These are phyloP conservation scores for Retiboletus flavoniger DNA, from an alignment of 1,284 basidiomycete genomes.

Conservation along the genomic window DNA sequence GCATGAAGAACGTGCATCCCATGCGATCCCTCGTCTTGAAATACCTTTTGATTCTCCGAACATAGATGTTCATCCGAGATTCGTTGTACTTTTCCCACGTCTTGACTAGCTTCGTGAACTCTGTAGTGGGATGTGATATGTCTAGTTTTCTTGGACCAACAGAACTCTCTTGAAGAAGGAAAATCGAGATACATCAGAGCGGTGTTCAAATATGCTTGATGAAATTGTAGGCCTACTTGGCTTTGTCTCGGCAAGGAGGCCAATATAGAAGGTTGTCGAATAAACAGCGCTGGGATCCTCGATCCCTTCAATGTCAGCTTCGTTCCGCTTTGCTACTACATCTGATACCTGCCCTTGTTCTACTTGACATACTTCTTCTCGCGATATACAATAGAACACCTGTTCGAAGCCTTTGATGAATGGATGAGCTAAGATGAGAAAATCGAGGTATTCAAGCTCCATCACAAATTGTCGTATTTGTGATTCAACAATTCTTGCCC, in stretches of 20 bases:
- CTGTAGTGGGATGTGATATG: conserved; percentile 94
- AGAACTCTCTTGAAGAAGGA: conserved; percentile 53
- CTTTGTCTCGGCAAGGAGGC: conserved; percentile 89
- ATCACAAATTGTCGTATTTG: conserved; percentile 93
- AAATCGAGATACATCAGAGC: conserved; percentile 22
- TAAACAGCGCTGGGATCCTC: conserved; percentile 79
- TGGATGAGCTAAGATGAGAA: conserved; percentile 90
- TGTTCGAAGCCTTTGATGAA: conserved; percentile 94
- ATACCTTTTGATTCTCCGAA: conserved; percentile 92
- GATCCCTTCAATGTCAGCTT: conserved; percentile 78
- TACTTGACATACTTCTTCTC: conserved; percentile 86
- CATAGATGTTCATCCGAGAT: conserved; percentile 89
- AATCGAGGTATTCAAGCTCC: conserved; percentile 95
- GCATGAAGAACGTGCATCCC: conserved; percentile 15
- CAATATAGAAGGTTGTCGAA: conserved; percentile 96
- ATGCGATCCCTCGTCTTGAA: conserved; percentile 26
- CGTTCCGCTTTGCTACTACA: conserved; percentile 69
- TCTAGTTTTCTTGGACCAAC: conserved; percentile 81
- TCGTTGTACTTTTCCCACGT: conserved; percentile 96
- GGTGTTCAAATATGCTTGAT: conserved; percentile 10
- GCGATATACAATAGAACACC: conserved; percentile 78
- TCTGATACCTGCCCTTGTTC: conserved; percentile 86
- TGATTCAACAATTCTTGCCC: conserved; percentile 95
- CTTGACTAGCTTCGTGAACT: conserved; percentile 93
- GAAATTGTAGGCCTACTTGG: conserved; percentile 58